These are phyloP conservation scores for Podospora pseudoanserina DNA, from an alignment of 495 filamentous ascomycete genomes.

Conservation along the genomic window DNA sequence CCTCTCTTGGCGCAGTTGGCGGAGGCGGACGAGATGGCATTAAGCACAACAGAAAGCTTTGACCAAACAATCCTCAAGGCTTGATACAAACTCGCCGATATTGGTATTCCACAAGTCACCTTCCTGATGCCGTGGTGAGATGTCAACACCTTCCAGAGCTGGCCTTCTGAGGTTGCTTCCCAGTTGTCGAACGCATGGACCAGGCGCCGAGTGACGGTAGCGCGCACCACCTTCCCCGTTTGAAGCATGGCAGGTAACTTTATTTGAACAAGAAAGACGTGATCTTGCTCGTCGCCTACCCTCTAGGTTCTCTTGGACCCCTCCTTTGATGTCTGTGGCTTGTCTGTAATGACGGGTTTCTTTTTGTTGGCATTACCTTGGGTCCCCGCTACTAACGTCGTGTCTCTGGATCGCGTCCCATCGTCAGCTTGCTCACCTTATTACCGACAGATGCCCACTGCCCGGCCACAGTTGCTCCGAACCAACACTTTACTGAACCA, in stretches of 20 bases:
- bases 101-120: neutral
- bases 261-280: constrained; percentile 7
- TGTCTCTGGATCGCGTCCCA: too few relatives aligned
- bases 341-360: too few relatives aligned
- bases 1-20: too few relatives aligned
- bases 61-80: too few relatives aligned
- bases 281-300: neutral
- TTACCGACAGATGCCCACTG: neutral
- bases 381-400: too few relatives aligned
- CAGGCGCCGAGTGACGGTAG: constrained; percentile 1
- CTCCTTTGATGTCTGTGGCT: too few relatives aligned
- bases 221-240: constrained; percentile 8
- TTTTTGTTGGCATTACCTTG: too few relatives aligned
- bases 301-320: neutral
- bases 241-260: neutral
- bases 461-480: neutral
- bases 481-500: neutral
- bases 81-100: neutral
- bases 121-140: neutral
- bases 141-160: neutral
- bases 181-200: neutral
- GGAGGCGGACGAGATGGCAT: too few relatives aligned
- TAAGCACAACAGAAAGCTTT: too few relatives aligned
- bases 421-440: neutral
- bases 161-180: neutral